Conservation (phyloP, 371 early-diverging fungal genomes). For the Mycotypha africana region DNA sequence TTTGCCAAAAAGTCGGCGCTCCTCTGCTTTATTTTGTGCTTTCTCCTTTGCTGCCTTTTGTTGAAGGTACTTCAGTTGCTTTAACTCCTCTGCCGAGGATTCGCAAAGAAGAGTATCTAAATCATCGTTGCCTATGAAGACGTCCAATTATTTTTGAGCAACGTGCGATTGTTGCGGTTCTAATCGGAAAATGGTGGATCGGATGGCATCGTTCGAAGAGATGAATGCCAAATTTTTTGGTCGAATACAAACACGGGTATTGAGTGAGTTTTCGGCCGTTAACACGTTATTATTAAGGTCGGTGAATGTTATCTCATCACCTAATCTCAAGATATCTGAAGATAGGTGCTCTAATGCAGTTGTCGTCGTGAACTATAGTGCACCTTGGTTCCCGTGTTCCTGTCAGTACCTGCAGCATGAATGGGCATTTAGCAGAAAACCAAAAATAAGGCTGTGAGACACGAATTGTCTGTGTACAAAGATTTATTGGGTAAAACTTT, state of each 20-base stretch:
- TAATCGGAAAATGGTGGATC: conserved; percentile 24
- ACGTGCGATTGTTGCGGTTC: conserved; percentile 33
- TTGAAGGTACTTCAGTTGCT: conserved; percentile 18
- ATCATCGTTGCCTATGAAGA: conserved; percentile 20
- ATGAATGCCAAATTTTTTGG: conserved; percentile 6
- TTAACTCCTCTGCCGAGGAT: conserved; percentile 20
- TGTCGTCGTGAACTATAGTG: too few relatives aligned
- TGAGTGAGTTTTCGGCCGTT: conserved; percentile 28
- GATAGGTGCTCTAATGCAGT: too few relatives aligned
- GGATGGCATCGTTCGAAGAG: conserved; percentile 19
- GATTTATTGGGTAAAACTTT: too few relatives aligned
- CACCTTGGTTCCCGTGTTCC: too few relatives aligned
- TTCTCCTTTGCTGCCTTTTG: conserved; percentile 27
- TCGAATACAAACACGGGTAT: conserved; percentile 29
- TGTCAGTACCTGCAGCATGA: too few relatives aligned
- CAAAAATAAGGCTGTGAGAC: too few relatives aligned
- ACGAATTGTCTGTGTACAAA: too few relatives aligned
- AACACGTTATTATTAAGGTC: conserved; percentile 26
- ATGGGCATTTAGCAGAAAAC: too few relatives aligned
- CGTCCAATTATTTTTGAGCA: conserved; percentile 22
- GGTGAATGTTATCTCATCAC: conserved; percentile 28
- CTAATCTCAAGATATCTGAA: conserved; percentile 32
- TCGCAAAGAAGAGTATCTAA: conserved; percentile 16
- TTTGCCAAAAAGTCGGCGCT: conserved; percentile 32
- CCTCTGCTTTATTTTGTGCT: conserved; percentile 33